Evolutionary conservation across 2,329 filamentous ascomycete species (phyloP).

Genomic region (Penicillium sp.): DNA sequence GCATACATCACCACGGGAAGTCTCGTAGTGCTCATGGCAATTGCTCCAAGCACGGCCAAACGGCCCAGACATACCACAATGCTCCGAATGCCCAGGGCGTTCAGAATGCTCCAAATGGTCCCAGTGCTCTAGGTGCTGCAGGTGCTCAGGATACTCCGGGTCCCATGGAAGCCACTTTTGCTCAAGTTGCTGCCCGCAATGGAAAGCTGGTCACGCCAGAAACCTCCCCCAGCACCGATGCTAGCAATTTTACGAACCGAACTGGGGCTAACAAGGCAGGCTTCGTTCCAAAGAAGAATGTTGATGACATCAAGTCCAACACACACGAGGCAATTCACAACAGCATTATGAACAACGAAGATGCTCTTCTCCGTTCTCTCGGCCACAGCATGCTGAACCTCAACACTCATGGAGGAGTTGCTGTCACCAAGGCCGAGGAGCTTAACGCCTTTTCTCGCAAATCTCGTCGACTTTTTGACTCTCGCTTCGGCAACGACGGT

Average conservation of each 20-base stretch:
- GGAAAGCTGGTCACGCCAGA: background rate
- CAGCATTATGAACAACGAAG: background rate
- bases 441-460: background rate
- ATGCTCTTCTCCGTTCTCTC: background rate
- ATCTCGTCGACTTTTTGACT: conserved; percentile 3
- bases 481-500: background rate
- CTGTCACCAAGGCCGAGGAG: background rate
- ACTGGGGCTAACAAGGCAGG: background rate
- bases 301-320: background rate
- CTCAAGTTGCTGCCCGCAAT: background rate
- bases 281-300: background rate
- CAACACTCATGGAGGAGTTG: background rate
- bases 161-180: background rate
- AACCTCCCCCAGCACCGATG: background rate
- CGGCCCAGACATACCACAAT: background rate
- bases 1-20: background rate
- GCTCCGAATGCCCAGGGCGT: background rate
- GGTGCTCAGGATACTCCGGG: too few relatives aligned
- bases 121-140: too few relatives aligned
- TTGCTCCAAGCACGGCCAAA: background rate
- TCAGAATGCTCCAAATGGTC: background rate
- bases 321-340: background rate
- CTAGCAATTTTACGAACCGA: background rate
- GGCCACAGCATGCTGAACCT: background rate
- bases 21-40: background rate